Conservation (phyloP, 345 rosid genomes). For the Rubroshorea leprosula region DNA sequence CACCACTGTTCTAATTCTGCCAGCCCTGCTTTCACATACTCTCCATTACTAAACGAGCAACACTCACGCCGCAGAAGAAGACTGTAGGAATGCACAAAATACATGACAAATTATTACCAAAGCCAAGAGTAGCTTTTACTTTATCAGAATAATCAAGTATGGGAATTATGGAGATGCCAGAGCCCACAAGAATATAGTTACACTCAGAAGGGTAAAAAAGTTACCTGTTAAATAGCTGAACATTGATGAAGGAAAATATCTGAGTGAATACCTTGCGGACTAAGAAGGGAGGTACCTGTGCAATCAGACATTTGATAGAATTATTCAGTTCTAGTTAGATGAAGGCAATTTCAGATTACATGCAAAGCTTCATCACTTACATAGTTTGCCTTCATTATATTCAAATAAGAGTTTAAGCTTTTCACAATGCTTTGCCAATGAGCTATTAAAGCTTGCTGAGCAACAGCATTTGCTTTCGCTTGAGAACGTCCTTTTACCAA, state of each 20-base stretch:
- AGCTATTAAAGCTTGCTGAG: slow-evolving; percentile 93
- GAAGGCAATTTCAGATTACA: slow-evolving; percentile 9
- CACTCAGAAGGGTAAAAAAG: not conserved
- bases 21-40: slow-evolving; percentile 89
- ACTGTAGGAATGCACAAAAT: slow-evolving; percentile 40
- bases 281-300: slow-evolving; percentile 89
- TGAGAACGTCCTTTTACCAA: slow-evolving; percentile 88
- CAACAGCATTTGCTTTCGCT: slow-evolving; percentile 83
- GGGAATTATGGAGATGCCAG: not conserved
- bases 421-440: slow-evolving; percentile 97
- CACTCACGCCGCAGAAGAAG: slow-evolving; percentile 96
- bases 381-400: slow-evolving; percentile 59
- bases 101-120: not conserved
- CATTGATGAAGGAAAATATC: slow-evolving; percentile 93
- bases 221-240: slow-evolving; percentile 95
- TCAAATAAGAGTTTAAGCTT: slow-evolving; percentile 69
- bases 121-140: no score
- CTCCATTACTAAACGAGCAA: slow-evolving; percentile 98
- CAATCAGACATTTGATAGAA: slow-evolving; percentile 18
- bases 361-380: slow-evolving; percentile 43
- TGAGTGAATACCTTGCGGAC: slow-evolving; percentile 88
- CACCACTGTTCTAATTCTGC: slow-evolving; percentile 96
- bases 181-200: not conserved
- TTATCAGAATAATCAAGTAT: not conserved
- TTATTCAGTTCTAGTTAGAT: slow-evolving; percentile 10